Percentiles rank a stretch among this genome's conserved stretches.
These are phyloP conservation scores for Delphinella strobiligena DNA, from an alignment of 2,329 filamentous ascomycete genomes.

Conservation along the genomic window DNA sequence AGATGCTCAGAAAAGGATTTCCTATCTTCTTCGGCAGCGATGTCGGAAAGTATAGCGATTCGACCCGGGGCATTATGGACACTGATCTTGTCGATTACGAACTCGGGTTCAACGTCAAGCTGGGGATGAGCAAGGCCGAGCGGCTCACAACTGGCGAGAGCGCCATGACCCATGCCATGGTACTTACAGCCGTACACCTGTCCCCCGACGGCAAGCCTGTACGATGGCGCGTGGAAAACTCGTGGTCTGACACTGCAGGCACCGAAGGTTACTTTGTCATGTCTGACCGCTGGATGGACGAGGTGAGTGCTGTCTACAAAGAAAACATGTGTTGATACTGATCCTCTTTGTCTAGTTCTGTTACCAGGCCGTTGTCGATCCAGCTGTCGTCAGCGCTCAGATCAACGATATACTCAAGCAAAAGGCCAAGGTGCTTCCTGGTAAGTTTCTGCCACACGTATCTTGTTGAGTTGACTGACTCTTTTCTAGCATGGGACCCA, in stretches of 20 bases:
- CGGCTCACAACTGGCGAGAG: constrained; percentile 62
- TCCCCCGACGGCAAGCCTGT: constrained; percentile 53
- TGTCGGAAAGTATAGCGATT: constrained; percentile 71
- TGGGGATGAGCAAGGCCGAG: constrained; percentile 65
- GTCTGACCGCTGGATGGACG: constrained; percentile 54
- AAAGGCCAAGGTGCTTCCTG: constrained; percentile 57
- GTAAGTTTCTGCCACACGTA: too few species aligned
- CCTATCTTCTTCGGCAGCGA: constrained; percentile 86
- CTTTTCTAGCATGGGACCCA: constrained; percentile 31
- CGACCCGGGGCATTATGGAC: constrained; percentile 64
- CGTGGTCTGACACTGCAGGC: constrained; percentile 60
- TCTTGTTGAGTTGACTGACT: too few species aligned
- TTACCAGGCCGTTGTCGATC: constrained; percentile 77
- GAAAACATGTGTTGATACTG: constrained; percentile 1
- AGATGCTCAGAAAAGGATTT: constrained; percentile 64
- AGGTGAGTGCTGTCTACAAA: constrained; percentile 14
- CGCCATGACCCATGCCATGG: constrained; percentile 88
- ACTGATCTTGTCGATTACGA: constrained; percentile 64
- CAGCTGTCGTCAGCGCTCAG: constrained; percentile 45
- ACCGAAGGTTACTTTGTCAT: constrained; percentile 80
- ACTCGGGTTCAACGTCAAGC: constrained; percentile 66
- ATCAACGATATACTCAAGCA: constrained; percentile 59
- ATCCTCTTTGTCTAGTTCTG: constrained; percentile 39
- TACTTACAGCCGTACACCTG: constrained; percentile 74
- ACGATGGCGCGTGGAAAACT: constrained; percentile 80